phyloP scores from a whole-genome alignment of 352 stramenopile species.

The Elongisporangium anandrum region DNA sequence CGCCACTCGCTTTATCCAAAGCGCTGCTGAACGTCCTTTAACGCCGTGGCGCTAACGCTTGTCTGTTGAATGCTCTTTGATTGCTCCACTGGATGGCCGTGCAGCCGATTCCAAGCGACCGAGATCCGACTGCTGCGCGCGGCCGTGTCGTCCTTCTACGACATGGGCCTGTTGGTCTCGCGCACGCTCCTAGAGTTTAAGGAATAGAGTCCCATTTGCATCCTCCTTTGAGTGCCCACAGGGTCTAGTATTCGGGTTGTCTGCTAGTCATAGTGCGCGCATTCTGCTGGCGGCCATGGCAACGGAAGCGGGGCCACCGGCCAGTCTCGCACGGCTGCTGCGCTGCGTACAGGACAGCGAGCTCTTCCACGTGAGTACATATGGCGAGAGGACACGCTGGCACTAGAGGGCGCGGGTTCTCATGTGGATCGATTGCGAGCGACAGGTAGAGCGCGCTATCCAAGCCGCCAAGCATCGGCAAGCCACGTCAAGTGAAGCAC shows the following conservation, averaged over 20 bases:
- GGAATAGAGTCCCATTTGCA: conserved; percentile 32
- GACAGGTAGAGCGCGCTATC: conserved; percentile 40
- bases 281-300: neutral
- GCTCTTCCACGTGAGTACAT: conserved; percentile 38
- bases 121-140: conserved; percentile 81
- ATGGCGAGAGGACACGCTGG: neutral
- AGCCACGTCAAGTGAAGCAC: neutral
- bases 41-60: neutral
- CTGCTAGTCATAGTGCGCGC: neutral
- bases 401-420: neutral
- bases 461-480: conserved; percentile 5
- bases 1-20: neutral
- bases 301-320: neutral
- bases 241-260: conserved; percentile 4
- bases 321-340: conserved; percentile 34
- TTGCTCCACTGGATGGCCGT: too few species aligned
- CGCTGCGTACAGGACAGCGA: conserved; percentile 30
- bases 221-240: neutral
- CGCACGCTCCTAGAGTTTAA: conserved; percentile 86
- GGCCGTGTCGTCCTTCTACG: conserved; percentile 84
- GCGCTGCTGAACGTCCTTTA: neutral
- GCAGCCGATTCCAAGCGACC: conserved; percentile 78
- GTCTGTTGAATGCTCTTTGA: too few species aligned
- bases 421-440: neutral
- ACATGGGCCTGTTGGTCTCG: conserved; percentile 73